Base-by-base conservation (phyloP, 2,329 filamentous ascomycete genomes). In the Venturia effusa region DNA sequence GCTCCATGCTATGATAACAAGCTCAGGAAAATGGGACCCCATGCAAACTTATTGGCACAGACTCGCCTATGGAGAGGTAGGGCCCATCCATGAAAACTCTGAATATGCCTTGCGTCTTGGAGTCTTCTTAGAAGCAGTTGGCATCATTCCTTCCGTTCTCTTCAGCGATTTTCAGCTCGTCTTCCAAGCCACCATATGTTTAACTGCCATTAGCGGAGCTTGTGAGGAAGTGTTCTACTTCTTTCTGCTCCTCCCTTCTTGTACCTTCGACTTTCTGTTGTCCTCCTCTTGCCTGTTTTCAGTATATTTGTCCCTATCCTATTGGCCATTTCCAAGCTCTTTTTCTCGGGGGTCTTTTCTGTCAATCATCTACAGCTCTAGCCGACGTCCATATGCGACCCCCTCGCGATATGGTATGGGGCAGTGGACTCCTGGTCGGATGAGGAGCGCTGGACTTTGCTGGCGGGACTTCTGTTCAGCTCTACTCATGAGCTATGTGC, bases 331-430 rank as follows among this genome's bases (percentile, higher is more conserved):
- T 77, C 1, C 74, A 74, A 13, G 76, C 77, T 5, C 76, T 77
- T 64, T 72, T 77, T 7, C 19, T 55, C 10, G n/a, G 27, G 17
- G 27, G 45, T 22, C 67, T 77, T 75, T 39, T 32, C 30, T 62
- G 40, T 32, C 41, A 45, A 32, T 77, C 77, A 15, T 78, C 79
- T 7, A 78, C 78, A 15, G 79, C 73, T 96, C 74, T 96, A 92
- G 92, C 83, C 88, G 1, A 96, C 92, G 5, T 73, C 96, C 65
- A 88, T 96, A 72, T 96, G 96, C 76, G 90, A 96, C 70, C 89
- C 91, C 1, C 91, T 96, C 72, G 92, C 92, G 96, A 90, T 82
- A 96, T 92, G 92, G 95, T 90, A 7, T 96, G 92, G 92, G 96
- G 96, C 73, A 79, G 79, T 39, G 92, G 92, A 24, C 96, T 92